Base-by-base conservation (phyloP, 1,284 basidiomycete genomes). In the Rhizopogon hawkerae region DNA sequence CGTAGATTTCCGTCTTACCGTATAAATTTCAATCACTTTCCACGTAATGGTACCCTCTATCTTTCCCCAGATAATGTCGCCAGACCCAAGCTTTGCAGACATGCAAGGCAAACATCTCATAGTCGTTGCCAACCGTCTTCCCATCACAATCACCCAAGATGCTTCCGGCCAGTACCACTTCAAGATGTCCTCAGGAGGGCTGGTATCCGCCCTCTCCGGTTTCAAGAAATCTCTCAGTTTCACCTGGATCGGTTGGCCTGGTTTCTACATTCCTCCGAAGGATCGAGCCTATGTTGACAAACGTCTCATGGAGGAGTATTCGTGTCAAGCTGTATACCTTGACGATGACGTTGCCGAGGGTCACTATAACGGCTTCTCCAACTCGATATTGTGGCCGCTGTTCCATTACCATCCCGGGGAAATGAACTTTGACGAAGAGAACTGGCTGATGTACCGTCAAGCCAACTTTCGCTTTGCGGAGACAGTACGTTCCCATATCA, bases 391-490 rank as follows among this genome's bases (percentile, higher is more conserved):
- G 35, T 99, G 95, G 95, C 95, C 95, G 0, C 76, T 99, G 42
- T 98, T 98, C 78, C 95, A 99, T 69, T 99, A 98, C 69, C 94
- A 97, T 67, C 92, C 92, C 11, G 92, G 93, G 57, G 93, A 97
- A 71, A 98, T 98, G 93, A 96, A 93, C 71, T 98, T 98, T 65
- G 95, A 98, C 70, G 92, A 97, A 71, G 89, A 89, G 62, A 91
- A 98, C 69, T 99, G 95, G 95, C 80, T 88, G 44, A 95, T 93
- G 1, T 99, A 98, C 69, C 84, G 95, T 33, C 92, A 97, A 67
- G 96, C 96, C 41, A 99, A 98, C 68, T 75, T 93, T 71, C 79
- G 83, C 54, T 99, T 99, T 63, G 95, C 96, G 1, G 88, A 97
- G 64, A 86, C 78, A 14, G 89, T 98, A 49, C 74, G 81, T 52